Base-by-base conservation (phyloP, 441 rosid species). In the Syzygium malaccense region DNA sequence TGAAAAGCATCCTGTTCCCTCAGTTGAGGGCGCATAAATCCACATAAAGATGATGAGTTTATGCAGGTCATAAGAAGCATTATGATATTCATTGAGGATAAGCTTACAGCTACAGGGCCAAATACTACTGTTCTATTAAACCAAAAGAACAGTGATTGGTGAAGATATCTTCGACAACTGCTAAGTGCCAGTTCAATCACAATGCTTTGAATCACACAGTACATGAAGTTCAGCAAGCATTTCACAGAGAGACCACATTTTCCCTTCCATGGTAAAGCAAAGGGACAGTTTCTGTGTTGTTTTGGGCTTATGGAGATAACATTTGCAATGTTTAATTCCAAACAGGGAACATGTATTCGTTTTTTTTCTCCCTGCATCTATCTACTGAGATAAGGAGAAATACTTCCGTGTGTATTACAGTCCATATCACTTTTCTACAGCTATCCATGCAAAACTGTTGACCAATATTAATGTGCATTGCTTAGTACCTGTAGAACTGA, bases 401-500 rank as follows among this genome's bases (percentile, higher is more conserved):
- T 60, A 28, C 17, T 60, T 60, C 30, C 4, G 7, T 30, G 15
- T 60, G 32, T 26, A 60, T 60, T 3, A 28, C 66, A 12, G 17
- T 60, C 25, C 14, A 26, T 60, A 13, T 60, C 66, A 26, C 66
- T 26, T 60, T 14, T 58, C 32, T 60, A 15, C 66, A 37, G 18
- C 83, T 37, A 71, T 37, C 5, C 2, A 37, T 71, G 0, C 0
- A 23, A 37, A 7, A 71, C 51, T 5, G n/a, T 71, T 23, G 83
- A 71, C 83, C 83, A 37, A 37, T 37, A 37, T 71, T 0, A 23
- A 58, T 78, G 8, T 30, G 41, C 86, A 87, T 8, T 30, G 79
- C 87, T 51, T 49, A 79, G 58, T 92, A 96, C 99, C 99, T 96
- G 98, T 78, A 98, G 93, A 93, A 97, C 99, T 45, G 98, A 92